Percentiles rank a stretch among this genome's conserved stretches.
phyloP scores from a whole-genome alignment of 495 filamentous ascomycete genomes.

The Aspergillus affinis region DNA sequence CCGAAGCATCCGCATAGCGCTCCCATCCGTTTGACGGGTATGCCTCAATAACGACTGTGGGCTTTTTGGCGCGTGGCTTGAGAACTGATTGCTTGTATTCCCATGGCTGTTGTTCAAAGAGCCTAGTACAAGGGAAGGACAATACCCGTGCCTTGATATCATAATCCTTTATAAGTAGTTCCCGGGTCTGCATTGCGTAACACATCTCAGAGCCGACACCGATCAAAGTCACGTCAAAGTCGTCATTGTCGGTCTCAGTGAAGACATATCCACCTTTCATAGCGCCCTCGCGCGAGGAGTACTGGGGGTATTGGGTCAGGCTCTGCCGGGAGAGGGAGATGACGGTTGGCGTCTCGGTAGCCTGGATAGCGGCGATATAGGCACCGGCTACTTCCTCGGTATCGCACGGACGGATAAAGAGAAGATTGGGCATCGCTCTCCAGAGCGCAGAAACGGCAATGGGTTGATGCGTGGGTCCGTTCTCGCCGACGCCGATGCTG shows the following conservation, averaged over 20 bases:
- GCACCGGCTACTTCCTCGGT: too few relatives aligned
- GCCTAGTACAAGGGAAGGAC: conserved; percentile 40
- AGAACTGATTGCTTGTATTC: conserved; percentile 40
- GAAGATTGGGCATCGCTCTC: too few relatives aligned
- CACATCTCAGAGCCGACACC: conserved; percentile 32
- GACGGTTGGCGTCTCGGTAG: conserved; percentile 21
- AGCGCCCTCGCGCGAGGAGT: conserved; percentile 23
- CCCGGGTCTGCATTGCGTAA: conserved; percentile 26
- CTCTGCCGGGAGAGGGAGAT: conserved; percentile 31
- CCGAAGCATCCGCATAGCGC: conserved; percentile 49
- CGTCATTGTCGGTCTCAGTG: conserved; percentile 18
- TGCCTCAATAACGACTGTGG: conserved; percentile 45
- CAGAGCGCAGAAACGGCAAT: too few relatives aligned
- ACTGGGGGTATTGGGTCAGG: conserved; percentile 17
- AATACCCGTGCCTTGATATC: conserved; percentile 37
- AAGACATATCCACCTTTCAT: conserved; percentile 34
- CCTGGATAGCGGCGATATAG: background rate
- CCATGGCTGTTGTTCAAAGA: conserved; percentile 41
- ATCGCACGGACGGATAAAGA: too few relatives aligned
- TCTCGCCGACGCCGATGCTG: too few relatives aligned
- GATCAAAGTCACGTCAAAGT: conserved; percentile 32
- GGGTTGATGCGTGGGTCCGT: too few relatives aligned
- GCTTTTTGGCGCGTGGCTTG: conserved; percentile 22
- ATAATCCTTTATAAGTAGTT: conserved; percentile 13
- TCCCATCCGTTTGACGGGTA: conserved; percentile 52